Conservation (phyloP, 176 grass and related monocot species). For the Secale cereale region DNA sequence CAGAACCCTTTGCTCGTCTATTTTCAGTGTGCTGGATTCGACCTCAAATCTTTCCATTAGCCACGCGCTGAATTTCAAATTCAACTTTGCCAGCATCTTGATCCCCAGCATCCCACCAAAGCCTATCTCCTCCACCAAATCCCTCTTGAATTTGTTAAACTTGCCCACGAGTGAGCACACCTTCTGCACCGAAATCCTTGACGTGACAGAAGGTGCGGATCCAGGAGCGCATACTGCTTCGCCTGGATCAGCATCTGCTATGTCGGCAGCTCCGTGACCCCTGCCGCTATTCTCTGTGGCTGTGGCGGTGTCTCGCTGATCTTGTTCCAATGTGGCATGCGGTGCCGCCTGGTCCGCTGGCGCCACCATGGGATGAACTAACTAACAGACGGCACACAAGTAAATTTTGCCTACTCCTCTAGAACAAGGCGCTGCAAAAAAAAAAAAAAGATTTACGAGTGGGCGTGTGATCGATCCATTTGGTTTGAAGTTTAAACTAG, state of each 20-base stretch:
- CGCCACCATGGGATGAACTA: background rate
- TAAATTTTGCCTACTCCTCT: background rate
- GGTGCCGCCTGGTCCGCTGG: background rate
- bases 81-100: background rate
- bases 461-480: background rate
- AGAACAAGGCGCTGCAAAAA: background rate
- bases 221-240: background rate
- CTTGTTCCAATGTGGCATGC: background rate
- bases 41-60: background rate
- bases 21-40: background rate
- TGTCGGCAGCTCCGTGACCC: background rate
- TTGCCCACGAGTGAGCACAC: background rate
- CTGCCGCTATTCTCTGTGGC: background rate
- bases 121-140: background rate
- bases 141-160: background rate
- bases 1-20: background rate
- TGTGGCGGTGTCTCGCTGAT: background rate
- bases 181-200: slow-evolving; percentile 13
- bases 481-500: background rate
- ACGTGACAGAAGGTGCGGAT: background rate
- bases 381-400: background rate
- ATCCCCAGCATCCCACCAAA: background rate
- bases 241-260: background rate
- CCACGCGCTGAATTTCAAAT: slow-evolving; percentile 6
- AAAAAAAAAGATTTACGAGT: background rate